Evolutionary conservation across 495 filamentous ascomycete species (phyloP).

Genomic region (Lentithecium fluviatile): DNA sequence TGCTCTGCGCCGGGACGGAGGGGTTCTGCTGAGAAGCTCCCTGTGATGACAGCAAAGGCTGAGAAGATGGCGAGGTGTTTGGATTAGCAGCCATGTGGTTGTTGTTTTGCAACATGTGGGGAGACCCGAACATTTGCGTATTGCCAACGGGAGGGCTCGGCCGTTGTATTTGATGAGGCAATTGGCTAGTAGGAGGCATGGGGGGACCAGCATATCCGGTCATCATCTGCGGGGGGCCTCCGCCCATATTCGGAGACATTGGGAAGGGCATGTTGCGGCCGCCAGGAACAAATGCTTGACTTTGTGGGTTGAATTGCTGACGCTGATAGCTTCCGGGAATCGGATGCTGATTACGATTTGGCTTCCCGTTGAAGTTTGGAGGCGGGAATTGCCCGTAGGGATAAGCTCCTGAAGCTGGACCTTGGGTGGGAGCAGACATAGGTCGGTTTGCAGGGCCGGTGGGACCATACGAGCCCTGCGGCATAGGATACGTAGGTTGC

Average conservation of each 20-base stretch:
- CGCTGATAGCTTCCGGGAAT: slow-evolving; percentile 79
- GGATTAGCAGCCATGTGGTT: slow-evolving; percentile 19
- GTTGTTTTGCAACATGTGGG: slow-evolving; percentile 20
- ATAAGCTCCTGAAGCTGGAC: slow-evolving; percentile 57
- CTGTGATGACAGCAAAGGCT: not conserved
- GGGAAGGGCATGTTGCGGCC: slow-evolving; percentile 26
- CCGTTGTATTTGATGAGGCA: slow-evolving; percentile 20
- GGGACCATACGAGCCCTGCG: slow-evolving; percentile 21
- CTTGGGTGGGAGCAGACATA: slow-evolving; percentile 41
- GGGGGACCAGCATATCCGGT: slow-evolving; percentile 24
- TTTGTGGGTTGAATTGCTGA: slow-evolving; percentile 89
- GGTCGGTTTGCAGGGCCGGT: slow-evolving; percentile 46
- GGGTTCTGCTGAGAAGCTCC: not conserved
- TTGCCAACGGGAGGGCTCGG: slow-evolving; percentile 21
- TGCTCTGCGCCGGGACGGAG: slow-evolving; percentile 38
- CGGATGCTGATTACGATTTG: slow-evolving; percentile 63
- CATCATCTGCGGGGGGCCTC: slow-evolving; percentile 16
- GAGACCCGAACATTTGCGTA: slow-evolving; percentile 19
- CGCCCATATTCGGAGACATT: slow-evolving; percentile 28
- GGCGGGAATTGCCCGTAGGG: slow-evolving; percentile 74
- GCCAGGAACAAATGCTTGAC: slow-evolving; percentile 79
- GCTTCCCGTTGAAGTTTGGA: slow-evolving; percentile 64
- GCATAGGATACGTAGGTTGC: slow-evolving; percentile 17
- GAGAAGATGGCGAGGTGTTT: slow-evolving; percentile 26
- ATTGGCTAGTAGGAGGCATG: slow-evolving; percentile 21